Percentiles rank a stretch among this genome's conserved stretches.
Evolutionary conservation across 148 eudicot genomes (phyloP).

Genomic region (Amaranthus palmeri): DNA sequence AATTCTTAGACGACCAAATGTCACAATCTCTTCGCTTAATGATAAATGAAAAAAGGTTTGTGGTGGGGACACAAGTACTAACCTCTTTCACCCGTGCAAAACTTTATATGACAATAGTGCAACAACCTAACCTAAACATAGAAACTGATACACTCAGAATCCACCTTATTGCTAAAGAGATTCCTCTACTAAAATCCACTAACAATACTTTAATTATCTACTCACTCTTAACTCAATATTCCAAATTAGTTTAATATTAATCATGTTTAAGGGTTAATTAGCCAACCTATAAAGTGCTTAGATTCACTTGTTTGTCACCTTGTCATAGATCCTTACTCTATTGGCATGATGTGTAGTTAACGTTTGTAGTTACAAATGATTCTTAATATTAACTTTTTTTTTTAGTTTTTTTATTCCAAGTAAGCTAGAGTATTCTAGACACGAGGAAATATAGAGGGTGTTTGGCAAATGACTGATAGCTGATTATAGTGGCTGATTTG

Average conservation of each 20-base stretch:
- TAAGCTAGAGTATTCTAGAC: no score
- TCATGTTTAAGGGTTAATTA: not conserved
- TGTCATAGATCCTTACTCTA: not conserved
- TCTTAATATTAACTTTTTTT: not conserved
- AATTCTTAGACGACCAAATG: not conserved
- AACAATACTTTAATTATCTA: not conserved
- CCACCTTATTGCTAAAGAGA: conserved; percentile 2
- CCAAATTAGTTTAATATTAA: not conserved
- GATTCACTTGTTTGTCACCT: conserved; percentile 20
- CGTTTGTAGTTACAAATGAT: not conserved
- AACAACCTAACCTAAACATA: not conserved
- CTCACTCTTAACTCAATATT: not conserved
- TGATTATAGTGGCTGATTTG: no score
- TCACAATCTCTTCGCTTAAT: not conserved
- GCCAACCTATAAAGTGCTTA: conserved; percentile 7
- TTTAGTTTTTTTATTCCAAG: no score
- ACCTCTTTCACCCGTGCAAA: no score
- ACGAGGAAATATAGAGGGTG: no score
- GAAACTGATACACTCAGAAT: not conserved
- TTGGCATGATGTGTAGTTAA: conserved; percentile 13
- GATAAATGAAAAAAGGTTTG: not conserved
- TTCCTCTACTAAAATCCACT: conserved; percentile 6
- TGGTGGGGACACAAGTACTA: conserved; percentile 2
- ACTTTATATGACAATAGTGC: not conserved
- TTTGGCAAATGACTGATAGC: no score